Conservation (phyloP, 176 grass and related monocot species). For the Saccharum spontaneum region DNA sequence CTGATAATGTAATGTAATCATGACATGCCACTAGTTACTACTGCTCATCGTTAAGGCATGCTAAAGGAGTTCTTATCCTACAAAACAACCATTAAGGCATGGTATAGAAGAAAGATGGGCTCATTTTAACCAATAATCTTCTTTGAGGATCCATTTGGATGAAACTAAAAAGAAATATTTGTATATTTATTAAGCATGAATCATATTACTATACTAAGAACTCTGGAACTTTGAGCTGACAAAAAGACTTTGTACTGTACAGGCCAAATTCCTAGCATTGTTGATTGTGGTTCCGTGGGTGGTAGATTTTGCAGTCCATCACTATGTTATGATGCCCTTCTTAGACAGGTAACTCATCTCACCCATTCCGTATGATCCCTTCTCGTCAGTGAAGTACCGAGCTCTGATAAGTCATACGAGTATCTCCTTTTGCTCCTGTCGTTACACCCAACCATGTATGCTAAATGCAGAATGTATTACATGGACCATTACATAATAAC, state of each 20-base stretch:
- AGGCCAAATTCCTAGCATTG: slow-evolving; percentile 89
- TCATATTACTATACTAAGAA: background rate
- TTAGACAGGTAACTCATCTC: slow-evolving; percentile 75
- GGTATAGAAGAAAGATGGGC: no score
- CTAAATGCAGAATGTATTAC: slow-evolving; percentile 43
- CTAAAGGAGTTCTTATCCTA: no score
- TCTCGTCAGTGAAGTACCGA: background rate
- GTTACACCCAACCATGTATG: background rate
- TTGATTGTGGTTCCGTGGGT: slow-evolving; percentile 69
- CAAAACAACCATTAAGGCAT: no score
- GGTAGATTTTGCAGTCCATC: slow-evolving; percentile 83
- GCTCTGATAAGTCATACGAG: slow-evolving; percentile 27
- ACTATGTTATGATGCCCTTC: slow-evolving; percentile 96
- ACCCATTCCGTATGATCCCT: background rate
- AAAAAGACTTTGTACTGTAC: slow-evolving; percentile 13
- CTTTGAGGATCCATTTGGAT: no score
- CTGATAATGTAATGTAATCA: no score
- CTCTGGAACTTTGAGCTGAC: background rate
- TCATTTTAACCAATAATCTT: no score
- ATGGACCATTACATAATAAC: slow-evolving; percentile 26
- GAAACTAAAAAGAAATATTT: no score
- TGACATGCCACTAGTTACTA: no score
- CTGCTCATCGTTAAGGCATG: no score
- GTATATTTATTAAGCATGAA: background rate
- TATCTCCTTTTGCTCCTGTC: background rate